phyloP scores from a whole-genome alignment of 1,139 yeast genomes.

The Sugiyamaella grinbergsii region DNA sequence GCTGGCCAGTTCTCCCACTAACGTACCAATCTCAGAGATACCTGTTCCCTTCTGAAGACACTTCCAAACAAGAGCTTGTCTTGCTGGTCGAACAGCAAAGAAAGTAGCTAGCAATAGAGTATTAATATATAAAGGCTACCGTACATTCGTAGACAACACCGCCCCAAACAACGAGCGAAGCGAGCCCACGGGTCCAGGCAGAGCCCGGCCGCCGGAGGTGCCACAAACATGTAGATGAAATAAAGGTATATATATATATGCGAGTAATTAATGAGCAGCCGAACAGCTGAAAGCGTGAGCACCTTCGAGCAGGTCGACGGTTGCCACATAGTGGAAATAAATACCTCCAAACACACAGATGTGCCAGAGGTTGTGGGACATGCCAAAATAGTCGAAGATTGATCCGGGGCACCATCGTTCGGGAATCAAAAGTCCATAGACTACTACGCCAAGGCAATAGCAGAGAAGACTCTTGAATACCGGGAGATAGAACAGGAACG shows the following conservation, averaged over 20 bases:
- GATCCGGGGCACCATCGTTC: conserved; percentile 67
- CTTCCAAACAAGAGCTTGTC: conserved; percentile 30
- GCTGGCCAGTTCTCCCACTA: background rate
- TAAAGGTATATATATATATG: conserved; percentile 5
- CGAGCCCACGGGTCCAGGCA: conserved; percentile 8
- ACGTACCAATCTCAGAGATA: conserved; percentile 27
- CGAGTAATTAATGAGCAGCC: conserved; percentile 2
- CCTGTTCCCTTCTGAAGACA: conserved; percentile 34
- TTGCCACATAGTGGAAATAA: conserved; percentile 78
- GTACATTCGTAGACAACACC: too few species aligned
- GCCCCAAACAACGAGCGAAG: background rate
- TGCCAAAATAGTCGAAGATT: conserved; percentile 67
- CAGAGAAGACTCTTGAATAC: conserved; percentile 66
- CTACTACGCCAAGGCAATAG: conserved; percentile 80
- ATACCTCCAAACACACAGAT: conserved; percentile 85
- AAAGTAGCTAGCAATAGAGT: conserved; percentile 1
- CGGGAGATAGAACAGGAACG: conserved; percentile 62
- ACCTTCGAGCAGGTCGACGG: conserved; percentile 64
- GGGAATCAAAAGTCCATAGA: conserved; percentile 86
- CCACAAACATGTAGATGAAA: background rate
- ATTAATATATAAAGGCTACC: too few species aligned
- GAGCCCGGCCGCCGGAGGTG: conserved; percentile 9
- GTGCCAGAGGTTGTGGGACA: conserved; percentile 98
- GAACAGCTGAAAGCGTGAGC: conserved; percentile 39
- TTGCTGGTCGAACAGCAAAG: conserved; percentile 26